These are phyloP conservation scores for Hymenoscyphus albidus DNA, from an alignment of 2,329 filamentous ascomycete genomes.

Conservation along the genomic window DNA sequence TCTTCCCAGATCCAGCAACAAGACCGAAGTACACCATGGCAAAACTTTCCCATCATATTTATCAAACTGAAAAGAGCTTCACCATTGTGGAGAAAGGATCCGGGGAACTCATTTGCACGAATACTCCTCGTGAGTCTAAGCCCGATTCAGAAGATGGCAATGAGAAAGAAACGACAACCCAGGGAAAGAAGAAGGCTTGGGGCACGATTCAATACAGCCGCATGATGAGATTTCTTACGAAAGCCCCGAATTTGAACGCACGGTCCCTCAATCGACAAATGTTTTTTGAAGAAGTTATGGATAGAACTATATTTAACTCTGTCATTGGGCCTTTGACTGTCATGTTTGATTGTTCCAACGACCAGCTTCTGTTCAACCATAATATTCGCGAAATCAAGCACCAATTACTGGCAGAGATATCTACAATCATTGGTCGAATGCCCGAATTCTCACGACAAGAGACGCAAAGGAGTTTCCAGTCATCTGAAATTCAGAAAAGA, in stretches of 20 bases:
- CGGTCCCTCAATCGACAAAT: conserved; percentile 54
- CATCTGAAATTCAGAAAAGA: conserved; percentile 53
- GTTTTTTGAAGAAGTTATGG: conserved; percentile 71
- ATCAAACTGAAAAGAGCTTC: conserved; percentile 38
- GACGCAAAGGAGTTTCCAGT: conserved; percentile 54
- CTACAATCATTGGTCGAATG: conserved; percentile 64
- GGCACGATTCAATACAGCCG: conserved; percentile 37
- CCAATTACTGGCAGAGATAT: conserved; percentile 70
- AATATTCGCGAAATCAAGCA: conserved; percentile 63
- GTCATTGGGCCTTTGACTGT: conserved; percentile 80
- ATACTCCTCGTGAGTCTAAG: neutral
- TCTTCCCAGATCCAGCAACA: conserved; percentile 63
- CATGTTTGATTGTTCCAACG: conserved; percentile 72
- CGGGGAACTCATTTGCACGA: conserved; percentile 23
- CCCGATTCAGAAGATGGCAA: neutral
- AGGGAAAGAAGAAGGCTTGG: neutral
- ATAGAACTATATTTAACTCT: conserved; percentile 70
- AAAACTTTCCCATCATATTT: conserved; percentile 38
- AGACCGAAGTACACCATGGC: conserved; percentile 68
- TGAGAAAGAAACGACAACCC: neutral
- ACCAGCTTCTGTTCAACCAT: conserved; percentile 64
- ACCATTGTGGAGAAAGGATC: conserved; percentile 39
- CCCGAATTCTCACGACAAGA: conserved; percentile 66
- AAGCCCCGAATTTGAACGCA: conserved; percentile 59
- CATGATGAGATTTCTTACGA: conserved; percentile 60